Percentiles rank a stretch among this genome's conserved stretches.
Evolutionary conservation across 1,139 yeast genomes (phyloP).

Genomic region (Geotrichum cucujoidarum): DNA sequence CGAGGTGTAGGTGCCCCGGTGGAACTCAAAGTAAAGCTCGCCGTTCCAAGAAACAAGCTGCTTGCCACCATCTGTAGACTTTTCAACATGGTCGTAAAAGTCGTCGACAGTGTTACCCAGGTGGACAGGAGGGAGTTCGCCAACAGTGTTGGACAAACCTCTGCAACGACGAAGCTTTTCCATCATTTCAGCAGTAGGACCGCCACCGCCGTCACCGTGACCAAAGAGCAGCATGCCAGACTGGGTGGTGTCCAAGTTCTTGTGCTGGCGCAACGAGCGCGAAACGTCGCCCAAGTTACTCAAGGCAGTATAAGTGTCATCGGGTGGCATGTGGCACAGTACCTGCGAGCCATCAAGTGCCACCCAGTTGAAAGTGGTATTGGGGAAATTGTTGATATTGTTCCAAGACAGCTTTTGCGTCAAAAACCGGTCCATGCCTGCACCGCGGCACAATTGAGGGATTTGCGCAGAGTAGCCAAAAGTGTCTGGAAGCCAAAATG

Average conservation of each 20-base stretch:
- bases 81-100: slow-evolving; percentile 64
- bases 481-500: slow-evolving; percentile 95
- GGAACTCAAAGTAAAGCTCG: slow-evolving; percentile 90
- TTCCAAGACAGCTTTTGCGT: slow-evolving; percentile 97
- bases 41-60: slow-evolving; percentile 85
- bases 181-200: slow-evolving; percentile 89
- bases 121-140: slow-evolving; percentile 71
- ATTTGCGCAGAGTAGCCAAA: slow-evolving; percentile 94
- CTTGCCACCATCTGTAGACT: slow-evolving; percentile 58
- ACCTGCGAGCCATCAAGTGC: slow-evolving; percentile 92
- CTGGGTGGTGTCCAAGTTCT: slow-evolving; percentile 74
- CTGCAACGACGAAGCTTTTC: slow-evolving; percentile 88
- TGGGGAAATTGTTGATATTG: slow-evolving; percentile 84
- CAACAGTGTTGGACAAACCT: slow-evolving; percentile 76
- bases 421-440: slow-evolving; percentile 76
- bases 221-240: slow-evolving; percentile 76
- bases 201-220: slow-evolving; percentile 98
- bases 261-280: slow-evolving; percentile 73
- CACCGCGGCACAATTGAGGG: slow-evolving; percentile 84
- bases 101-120: slow-evolving; percentile 73
- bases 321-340: slow-evolving; percentile 96
- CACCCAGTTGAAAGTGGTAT: slow-evolving; percentile 90
- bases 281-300: slow-evolving; percentile 91
- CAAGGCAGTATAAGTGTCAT: slow-evolving; percentile 86
- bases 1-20: slow-evolving; percentile 93